phyloP scores from a whole-genome alignment of 192 early-diverging fungal genomes.

The Mortierella claussenii region DNA sequence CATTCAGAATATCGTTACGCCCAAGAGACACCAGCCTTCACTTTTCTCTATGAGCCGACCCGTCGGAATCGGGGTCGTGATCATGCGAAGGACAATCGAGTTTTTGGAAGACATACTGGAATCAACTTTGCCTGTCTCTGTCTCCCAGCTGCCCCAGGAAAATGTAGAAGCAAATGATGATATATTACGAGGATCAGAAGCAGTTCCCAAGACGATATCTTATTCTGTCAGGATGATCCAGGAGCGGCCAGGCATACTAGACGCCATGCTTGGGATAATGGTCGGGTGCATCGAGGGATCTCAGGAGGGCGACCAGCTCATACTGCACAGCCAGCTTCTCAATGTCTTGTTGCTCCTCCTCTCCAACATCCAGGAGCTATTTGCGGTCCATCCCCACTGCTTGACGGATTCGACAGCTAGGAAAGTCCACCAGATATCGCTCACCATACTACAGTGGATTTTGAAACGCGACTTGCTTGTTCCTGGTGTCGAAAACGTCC shows the following conservation, averaged over 20 bases:
- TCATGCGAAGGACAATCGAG: constrained; percentile 39
- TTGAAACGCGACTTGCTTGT: not conserved
- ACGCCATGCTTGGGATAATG: constrained; percentile 36
- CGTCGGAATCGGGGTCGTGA: constrained; percentile 28
- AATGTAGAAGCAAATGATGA: no score
- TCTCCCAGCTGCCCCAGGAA: not conserved
- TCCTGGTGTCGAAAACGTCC: constrained; percentile 10
- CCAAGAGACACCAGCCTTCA: constrained; percentile 4
- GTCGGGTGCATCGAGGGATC: not conserved
- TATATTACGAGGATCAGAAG: no score
- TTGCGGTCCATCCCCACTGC: not conserved
- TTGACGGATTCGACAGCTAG: not conserved
- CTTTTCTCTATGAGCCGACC: constrained; percentile 13
- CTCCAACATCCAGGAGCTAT: constrained; percentile 3
- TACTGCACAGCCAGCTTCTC: constrained; percentile 8
- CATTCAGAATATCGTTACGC: constrained; percentile 23
- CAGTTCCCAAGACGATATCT: no score
- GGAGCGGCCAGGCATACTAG: constrained; percentile 22
- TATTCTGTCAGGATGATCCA: constrained; percentile 22
- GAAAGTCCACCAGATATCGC: constrained; percentile 3
- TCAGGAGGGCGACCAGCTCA: not conserved
- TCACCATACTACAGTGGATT: constrained; percentile 12
- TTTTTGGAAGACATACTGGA: constrained; percentile 36
- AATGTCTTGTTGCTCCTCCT: constrained; percentile 24
- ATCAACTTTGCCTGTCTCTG: not conserved